Evolutionary conservation across 139 green algal genomes (phyloP).

Genomic region (Picochlorum costavermella): DNA sequence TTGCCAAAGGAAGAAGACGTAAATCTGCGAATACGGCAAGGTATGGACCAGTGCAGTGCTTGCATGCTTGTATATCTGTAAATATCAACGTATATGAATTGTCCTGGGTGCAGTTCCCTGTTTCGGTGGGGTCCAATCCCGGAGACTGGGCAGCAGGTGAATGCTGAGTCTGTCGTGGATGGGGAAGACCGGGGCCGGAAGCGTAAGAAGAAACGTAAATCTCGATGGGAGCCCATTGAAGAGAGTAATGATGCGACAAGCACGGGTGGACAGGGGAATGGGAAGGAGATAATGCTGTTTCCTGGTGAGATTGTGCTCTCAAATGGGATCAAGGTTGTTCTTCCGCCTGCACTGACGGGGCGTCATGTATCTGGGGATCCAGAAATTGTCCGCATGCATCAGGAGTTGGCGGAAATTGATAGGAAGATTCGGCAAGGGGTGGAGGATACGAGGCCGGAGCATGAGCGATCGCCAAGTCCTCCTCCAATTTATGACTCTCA

Average conservation of each 20-base stretch:
- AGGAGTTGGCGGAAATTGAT: slow-evolving; percentile 39
- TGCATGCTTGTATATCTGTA: too few species aligned
- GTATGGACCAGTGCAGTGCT: too few species aligned
- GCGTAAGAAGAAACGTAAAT: not conserved
- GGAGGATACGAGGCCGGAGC: slow-evolving; percentile 49
- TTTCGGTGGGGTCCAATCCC: slow-evolving; percentile 23
- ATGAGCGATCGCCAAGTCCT: slow-evolving; percentile 79
- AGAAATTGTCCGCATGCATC: slow-evolving; percentile 29
- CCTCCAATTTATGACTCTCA: slow-evolving; percentile 86
- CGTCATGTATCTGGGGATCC: slow-evolving; percentile 30
- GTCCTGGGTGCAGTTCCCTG: slow-evolving; percentile 1
- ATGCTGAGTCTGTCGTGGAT: not conserved
- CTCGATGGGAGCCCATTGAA: slow-evolving; percentile 2
- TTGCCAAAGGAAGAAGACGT: too few species aligned
- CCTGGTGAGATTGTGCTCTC: slow-evolving; percentile 25
- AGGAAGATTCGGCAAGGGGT: slow-evolving; percentile 15
- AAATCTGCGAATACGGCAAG: too few species aligned
- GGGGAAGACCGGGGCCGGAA: slow-evolving; percentile 1
- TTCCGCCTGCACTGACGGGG: slow-evolving; percentile 34
- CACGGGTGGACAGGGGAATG: not conserved
- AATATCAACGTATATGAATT: too few species aligned
- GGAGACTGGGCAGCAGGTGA: not conserved
- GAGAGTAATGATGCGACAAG: not conserved
- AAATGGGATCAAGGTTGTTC: slow-evolving; percentile 28
- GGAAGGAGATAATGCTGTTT: slow-evolving; percentile 21